Evolutionary conservation across 305 asterid genomes (phyloP).

Genomic region (Coffea humblotiana): DNA sequence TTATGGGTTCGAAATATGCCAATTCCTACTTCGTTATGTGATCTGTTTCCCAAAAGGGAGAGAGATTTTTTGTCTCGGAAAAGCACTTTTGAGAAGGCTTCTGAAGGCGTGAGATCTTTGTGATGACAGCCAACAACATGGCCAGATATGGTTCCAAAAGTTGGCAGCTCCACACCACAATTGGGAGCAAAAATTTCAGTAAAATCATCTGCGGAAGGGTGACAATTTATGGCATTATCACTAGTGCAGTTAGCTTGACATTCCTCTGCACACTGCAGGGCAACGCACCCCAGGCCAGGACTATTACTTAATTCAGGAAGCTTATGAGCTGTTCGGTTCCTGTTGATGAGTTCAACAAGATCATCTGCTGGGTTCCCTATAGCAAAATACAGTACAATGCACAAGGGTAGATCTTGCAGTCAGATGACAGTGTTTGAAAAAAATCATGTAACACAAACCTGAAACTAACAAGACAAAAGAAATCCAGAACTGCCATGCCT

Average conservation of each 20-base stretch:
- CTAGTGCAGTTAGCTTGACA: constrained; percentile 61
- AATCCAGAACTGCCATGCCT: not conserved
- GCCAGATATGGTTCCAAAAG: constrained; percentile 65
- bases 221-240: constrained; percentile 53
- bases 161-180: constrained; percentile 84
- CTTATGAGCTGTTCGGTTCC: constrained; percentile 62
- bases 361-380: constrained; percentile 78
- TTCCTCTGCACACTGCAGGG: constrained; percentile 60
- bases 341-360: constrained; percentile 59
- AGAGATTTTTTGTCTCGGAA: constrained; percentile 39
- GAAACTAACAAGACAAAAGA: not conserved
- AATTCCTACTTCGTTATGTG: constrained; percentile 60
- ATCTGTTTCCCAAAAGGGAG: constrained; percentile 41
- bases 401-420: not conserved
- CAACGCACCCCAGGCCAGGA: constrained; percentile 83
- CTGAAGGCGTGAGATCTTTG: constrained; percentile 47
- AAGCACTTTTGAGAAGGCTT: constrained; percentile 53
- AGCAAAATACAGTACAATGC: constrained; percentile 11
- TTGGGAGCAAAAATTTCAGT: constrained; percentile 81
- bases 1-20: constrained; percentile 52
- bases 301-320: constrained; percentile 48
- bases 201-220: constrained; percentile 61
- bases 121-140: constrained; percentile 57
- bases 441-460: not conserved
- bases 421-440: not conserved